phyloP scores from a whole-genome alignment of 2,329 filamentous ascomycete species.

The Xylaria hypoxylon region DNA sequence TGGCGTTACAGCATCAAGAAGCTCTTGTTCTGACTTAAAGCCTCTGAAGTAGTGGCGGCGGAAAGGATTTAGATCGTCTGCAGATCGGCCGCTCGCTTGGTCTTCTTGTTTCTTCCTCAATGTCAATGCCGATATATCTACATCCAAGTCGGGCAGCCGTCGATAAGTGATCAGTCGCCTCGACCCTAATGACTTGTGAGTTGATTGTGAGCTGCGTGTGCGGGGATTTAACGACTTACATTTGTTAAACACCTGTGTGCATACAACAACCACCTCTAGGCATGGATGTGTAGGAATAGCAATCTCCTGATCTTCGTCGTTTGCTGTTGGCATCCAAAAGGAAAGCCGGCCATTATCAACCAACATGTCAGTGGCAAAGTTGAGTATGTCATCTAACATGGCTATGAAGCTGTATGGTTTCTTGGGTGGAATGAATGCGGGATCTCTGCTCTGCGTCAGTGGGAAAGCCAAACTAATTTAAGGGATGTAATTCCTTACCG shows the following conservation, averaged over 20 bases:
- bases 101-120: constrained; percentile 48
- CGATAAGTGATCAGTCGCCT: constrained; percentile 88
- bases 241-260: constrained; percentile 88
- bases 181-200: constrained; percentile 71
- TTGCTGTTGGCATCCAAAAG: constrained; percentile 98
- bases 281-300: constrained; percentile 80
- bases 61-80: constrained; percentile 71
- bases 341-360: constrained; percentile 83
- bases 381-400: constrained; percentile 89
- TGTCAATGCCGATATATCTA: constrained; percentile 60
- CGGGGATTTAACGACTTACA: constrained; percentile 64
- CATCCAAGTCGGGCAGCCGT: constrained; percentile 70
- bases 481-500: constrained; percentile 62
- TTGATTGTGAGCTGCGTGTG: constrained; percentile 13
- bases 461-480: not conserved
- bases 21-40: constrained; percentile 57
- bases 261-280: constrained; percentile 78
- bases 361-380: constrained; percentile 80
- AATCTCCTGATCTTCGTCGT: constrained; percentile 81
- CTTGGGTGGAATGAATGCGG: constrained; percentile 73
- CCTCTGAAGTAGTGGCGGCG: constrained; percentile 69
- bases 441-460: constrained; percentile 40
- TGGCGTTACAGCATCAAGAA: constrained; percentile 27
- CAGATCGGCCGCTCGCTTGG: constrained; percentile 59
- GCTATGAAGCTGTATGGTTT: constrained; percentile 91